A percentile compares a stretch with the other conserved stretches of the same genome.
These are phyloP conservation scores for Aspergillus cejpii DNA, from an alignment of 2,329 filamentous ascomycete species.

Conservation along the genomic window DNA sequence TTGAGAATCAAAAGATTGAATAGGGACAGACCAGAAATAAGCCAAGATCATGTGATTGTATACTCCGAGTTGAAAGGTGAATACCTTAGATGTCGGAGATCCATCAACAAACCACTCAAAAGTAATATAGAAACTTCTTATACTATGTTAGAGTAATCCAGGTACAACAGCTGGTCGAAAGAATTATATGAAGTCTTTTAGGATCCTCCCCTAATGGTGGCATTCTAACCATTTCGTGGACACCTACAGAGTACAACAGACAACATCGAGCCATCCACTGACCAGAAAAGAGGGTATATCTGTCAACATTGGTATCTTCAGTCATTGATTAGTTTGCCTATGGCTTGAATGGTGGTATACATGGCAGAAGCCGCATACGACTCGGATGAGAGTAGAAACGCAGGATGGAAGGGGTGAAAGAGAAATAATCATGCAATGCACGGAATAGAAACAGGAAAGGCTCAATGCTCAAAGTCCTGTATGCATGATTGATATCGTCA, in stretches of 20 bases:
- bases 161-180: no score
- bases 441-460: constrained; percentile 14
- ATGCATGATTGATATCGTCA: constrained; percentile 25
- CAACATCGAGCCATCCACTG: no score
- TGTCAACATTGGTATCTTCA: not conserved
- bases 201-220: no score
- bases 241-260: no score
- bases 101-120: not conserved
- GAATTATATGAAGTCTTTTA: no score
- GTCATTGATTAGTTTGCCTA: not conserved
- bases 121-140: not conserved
- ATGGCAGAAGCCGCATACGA: constrained; percentile 2
- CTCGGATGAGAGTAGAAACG: not conserved
- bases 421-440: constrained; percentile 17
- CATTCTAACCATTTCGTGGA: no score
- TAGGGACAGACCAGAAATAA: not conserved
- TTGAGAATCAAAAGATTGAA: constrained; percentile 2
- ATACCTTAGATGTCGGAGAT: not conserved
- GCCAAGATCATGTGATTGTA: constrained; percentile 4
- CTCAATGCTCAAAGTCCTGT: constrained; percentile 19
- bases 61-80: not conserved
- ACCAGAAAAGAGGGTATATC: no score
- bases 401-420: constrained; percentile 5
- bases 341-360: constrained; percentile 2
- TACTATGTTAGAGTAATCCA: no score